phyloP scores from a whole-genome alignment of 495 filamentous ascomycete species.

The Aspergillus ellipticus region DNA sequence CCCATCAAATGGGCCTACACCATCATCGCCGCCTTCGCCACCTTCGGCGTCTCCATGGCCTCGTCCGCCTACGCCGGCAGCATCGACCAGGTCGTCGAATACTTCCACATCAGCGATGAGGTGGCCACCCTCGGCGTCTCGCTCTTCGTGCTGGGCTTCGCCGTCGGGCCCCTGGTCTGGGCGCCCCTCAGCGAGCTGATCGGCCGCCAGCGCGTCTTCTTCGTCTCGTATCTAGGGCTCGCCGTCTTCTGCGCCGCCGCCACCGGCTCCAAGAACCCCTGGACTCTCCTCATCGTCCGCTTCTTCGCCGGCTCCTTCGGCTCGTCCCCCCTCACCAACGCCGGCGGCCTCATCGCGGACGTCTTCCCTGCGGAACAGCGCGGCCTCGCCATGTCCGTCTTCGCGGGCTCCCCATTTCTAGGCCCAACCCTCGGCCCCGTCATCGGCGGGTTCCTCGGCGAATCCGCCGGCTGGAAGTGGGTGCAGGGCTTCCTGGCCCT shows the following conservation, averaged over 20 bases:
- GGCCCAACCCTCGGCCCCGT: constrained; percentile 53
- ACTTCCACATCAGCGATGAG: constrained; percentile 45
- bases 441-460: constrained; percentile 53
- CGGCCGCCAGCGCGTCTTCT: constrained; percentile 62
- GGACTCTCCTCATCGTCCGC: constrained; percentile 61
- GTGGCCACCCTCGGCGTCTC: constrained; percentile 51
- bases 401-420: constrained; percentile 58
- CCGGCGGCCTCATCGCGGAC: constrained; percentile 67
- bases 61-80: constrained; percentile 68
- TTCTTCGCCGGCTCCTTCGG: constrained; percentile 72
- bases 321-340: constrained; percentile 60
- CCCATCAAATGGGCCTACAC: constrained; percentile 61
- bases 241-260: constrained; percentile 61
- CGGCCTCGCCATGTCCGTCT: constrained; percentile 56
- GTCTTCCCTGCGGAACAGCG: constrained; percentile 57
- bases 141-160: constrained; percentile 46
- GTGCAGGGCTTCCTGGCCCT: constrained; percentile 43
- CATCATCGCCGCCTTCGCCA: constrained; percentile 57
- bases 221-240: constrained; percentile 53
- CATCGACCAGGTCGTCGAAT: constrained; percentile 40
- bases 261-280: constrained; percentile 53
- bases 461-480: constrained; percentile 57
- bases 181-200: constrained; percentile 59
- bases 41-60: constrained; percentile 65
- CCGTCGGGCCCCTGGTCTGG: constrained; percentile 27